phyloP scores from a whole-genome alignment of 768 basidiomycete genomes.

The Boletellus sp. region DNA sequence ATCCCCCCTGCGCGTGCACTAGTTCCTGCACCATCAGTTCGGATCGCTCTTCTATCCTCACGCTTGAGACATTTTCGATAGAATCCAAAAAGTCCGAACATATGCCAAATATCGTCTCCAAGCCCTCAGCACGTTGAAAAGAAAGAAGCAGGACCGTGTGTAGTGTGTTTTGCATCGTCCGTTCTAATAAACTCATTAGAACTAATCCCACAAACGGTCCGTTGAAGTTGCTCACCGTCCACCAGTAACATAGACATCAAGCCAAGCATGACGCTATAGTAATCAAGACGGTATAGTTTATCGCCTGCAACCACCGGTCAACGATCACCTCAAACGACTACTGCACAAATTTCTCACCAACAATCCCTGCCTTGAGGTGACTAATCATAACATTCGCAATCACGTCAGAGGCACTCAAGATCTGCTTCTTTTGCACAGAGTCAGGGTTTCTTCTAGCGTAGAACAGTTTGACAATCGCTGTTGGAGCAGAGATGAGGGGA shows the following conservation, averaged over 20 bases:
- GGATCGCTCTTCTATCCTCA: constrained; percentile 54
- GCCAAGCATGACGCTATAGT: constrained; percentile 53
- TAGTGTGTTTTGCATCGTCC: constrained; percentile 65
- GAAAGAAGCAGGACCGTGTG: constrained; percentile 80
- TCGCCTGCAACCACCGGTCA: constrained; percentile 32
- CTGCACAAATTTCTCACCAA: constrained; percentile 42
- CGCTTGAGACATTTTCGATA: constrained; percentile 51
- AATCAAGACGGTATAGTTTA: constrained; percentile 42
- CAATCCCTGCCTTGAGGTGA: constrained; percentile 54
- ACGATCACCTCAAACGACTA: constrained; percentile 11
- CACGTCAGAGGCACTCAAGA: constrained; percentile 60
- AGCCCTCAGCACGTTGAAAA: constrained; percentile 68
- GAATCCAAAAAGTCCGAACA: constrained; percentile 51
- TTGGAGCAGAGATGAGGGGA: constrained; percentile 9
- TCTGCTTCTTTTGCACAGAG: constrained; percentile 70
- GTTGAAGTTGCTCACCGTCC: constrained; percentile 42
- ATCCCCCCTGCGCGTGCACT: constrained; percentile 70
- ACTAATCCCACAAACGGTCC: not conserved
- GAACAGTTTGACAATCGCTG: constrained; percentile 86
- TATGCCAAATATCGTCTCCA: constrained; percentile 61
- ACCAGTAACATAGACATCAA: constrained; percentile 50
- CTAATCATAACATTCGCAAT: constrained; percentile 71
- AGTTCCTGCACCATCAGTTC: constrained; percentile 60
- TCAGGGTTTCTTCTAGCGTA: constrained; percentile 78
- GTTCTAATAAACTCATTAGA: constrained; percentile 47